These are phyloP conservation scores for Fraxinus platypoda DNA, from an alignment of 305 asterid genomes.

Conservation along the genomic window DNA sequence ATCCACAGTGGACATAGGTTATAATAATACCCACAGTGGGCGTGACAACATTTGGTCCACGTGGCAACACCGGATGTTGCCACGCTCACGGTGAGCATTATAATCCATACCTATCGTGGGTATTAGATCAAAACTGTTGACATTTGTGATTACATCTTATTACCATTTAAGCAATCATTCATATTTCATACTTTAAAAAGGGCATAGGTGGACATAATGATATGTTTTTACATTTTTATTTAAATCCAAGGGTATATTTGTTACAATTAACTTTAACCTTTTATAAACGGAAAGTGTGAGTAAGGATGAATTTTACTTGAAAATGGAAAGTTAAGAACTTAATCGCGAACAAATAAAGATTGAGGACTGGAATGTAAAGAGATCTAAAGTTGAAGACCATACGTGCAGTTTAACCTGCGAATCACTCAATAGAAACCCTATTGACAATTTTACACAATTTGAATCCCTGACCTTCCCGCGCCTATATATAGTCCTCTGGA, in stretches of 20 bases:
- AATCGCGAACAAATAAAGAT: not conserved
- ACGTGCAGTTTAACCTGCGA: not conserved
- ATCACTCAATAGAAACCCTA: not conserved
- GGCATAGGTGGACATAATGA: not conserved
- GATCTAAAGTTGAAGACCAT: not conserved
- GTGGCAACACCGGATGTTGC: no score
- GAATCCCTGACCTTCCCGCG: conserved; percentile 5
- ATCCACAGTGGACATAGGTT: no score
- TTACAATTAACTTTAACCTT: not conserved
- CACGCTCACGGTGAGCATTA: no score
- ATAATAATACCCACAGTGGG: no score
- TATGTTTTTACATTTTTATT: not conserved
- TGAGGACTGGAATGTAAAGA: not conserved
- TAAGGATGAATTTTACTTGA: not conserved
- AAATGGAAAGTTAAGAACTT: not conserved
- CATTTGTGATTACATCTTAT: no score
- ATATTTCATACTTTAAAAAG: not conserved
- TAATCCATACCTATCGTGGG: no score
- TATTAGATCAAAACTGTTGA: no score
- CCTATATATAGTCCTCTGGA: not conserved
- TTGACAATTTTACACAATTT: not conserved
- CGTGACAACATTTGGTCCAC: no score
- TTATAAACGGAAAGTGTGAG: not conserved
- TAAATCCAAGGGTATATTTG: not conserved
- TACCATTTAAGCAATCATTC: not conserved